phyloP scores from a whole-genome alignment of 176 grass and related monocot species.

The Oryza rufipogon region DNA sequence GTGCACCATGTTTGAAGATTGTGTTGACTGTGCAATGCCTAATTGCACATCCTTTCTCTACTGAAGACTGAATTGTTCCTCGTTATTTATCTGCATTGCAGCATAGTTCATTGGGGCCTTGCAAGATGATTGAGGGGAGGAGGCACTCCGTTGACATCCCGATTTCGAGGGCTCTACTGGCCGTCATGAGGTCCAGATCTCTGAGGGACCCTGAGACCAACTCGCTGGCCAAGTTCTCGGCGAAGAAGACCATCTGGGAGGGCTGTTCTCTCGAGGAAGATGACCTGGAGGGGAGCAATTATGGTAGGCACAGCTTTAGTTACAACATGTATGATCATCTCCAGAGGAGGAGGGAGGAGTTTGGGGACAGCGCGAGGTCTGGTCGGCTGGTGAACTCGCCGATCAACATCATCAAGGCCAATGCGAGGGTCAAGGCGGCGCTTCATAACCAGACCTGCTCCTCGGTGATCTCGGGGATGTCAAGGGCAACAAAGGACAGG shows the following conservation, averaged over 20 bases:
- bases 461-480: slow-evolving; percentile 44
- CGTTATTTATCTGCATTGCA: slow-evolving; percentile 40
- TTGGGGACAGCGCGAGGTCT: slow-evolving; percentile 33
- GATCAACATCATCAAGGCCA: slow-evolving; percentile 53
- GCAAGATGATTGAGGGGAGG: slow-evolving; percentile 74
- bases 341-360: slow-evolving; percentile 62
- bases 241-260: slow-evolving; percentile 72
- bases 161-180: slow-evolving; percentile 75
- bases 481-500: slow-evolving; percentile 44
- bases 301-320: slow-evolving; percentile 69
- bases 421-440: slow-evolving; percentile 47
- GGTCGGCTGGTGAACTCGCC: slow-evolving; percentile 29
- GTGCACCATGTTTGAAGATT: neutral
- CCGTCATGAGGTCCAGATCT: slow-evolving; percentile 87
- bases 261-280: slow-evolving; percentile 54
- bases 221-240: slow-evolving; percentile 81
- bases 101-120: slow-evolving; percentile 34
- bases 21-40: neutral
- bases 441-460: slow-evolving; percentile 48
- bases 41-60: neutral
- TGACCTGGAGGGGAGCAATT: slow-evolving; percentile 41
- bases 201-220: slow-evolving; percentile 95
- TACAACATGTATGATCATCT: slow-evolving; percentile 54
- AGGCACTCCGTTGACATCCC: slow-evolving; percentile 92
- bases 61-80: neutral